Evolutionary conservation across 2,329 filamentous ascomycete genomes (phyloP).

Genomic region (Macrophomina pseudophaseolina): DNA sequence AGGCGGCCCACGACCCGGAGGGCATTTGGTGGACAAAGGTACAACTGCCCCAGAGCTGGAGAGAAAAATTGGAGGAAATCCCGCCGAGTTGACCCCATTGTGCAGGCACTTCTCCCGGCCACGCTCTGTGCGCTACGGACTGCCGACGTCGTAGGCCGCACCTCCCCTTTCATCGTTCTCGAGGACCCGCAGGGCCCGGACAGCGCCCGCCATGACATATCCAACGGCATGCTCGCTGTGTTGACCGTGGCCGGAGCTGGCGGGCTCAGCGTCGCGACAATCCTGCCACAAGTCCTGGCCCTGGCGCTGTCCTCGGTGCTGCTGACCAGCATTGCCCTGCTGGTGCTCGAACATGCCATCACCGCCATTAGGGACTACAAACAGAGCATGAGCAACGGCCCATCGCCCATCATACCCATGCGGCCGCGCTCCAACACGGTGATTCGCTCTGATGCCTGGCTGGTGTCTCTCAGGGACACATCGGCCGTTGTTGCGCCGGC

Average conservation of each 20-base stretch:
- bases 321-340: conserved; percentile 47
- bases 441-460: conserved; percentile 22
- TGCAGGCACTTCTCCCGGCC: conserved; percentile 43
- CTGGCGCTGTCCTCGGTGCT: conserved; percentile 51
- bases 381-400: conserved; percentile 23
- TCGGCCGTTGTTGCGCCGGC: conserved; percentile 10
- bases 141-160: conserved; percentile 29
- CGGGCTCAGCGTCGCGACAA: conserved; percentile 15
- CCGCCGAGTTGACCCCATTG: conserved; percentile 13
- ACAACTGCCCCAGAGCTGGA: neutral
- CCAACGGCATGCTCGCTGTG: conserved; percentile 5
- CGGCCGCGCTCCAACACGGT: conserved; percentile 23
- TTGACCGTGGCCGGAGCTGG: conserved; percentile 24
- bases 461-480: conserved; percentile 23
- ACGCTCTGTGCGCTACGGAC: conserved; percentile 40
- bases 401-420: conserved; percentile 13
- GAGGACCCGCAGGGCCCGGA: conserved; percentile 33
- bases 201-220: conserved; percentile 7
- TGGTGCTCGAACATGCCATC: conserved; percentile 46
- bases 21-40: conserved; percentile 55
- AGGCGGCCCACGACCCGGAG: conserved; percentile 49
- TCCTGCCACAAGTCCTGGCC: conserved; percentile 29
- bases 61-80: conserved; percentile 5
- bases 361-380: conserved; percentile 33
- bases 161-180: conserved; percentile 32